Conservation (phyloP, 176 grass and related monocot species). For the Saccharum spontaneum region DNA sequence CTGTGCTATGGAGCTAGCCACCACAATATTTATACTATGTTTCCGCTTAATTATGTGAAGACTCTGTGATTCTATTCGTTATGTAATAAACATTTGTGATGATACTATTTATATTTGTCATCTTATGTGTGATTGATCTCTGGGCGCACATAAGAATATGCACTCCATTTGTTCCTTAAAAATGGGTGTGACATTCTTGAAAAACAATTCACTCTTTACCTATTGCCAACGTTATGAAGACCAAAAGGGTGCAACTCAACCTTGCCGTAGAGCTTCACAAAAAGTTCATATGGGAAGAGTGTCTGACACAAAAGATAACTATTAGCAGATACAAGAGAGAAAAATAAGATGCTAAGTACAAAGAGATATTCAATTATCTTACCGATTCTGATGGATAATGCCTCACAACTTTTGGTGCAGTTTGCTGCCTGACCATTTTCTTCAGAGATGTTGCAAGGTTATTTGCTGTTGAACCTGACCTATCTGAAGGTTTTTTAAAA, state of each 20-base stretch:
- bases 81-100: too few relatives aligned
- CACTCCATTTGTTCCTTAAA: too few relatives aligned
- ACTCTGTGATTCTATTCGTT: too few relatives aligned
- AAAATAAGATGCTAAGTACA: slow-evolving; percentile 21
- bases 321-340: slow-evolving; percentile 25
- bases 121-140: too few relatives aligned
- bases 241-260: slow-evolving; percentile 80
- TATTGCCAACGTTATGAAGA: slow-evolving; percentile 91
- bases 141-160: too few relatives aligned
- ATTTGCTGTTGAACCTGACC: slow-evolving; percentile 44
- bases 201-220: slow-evolving; percentile 51
- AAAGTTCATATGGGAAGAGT: slow-evolving; percentile 82
- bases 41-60: too few relatives aligned
- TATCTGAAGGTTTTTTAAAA: slow-evolving; percentile 40
- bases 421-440: slow-evolving; percentile 66
- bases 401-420: slow-evolving; percentile 62
- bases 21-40: too few relatives aligned
- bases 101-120: too few relatives aligned
- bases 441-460: slow-evolving; percentile 53
- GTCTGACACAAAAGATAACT: slow-evolving; percentile 49
- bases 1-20: too few relatives aligned
- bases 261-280: slow-evolving; percentile 83
- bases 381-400: slow-evolving; percentile 91
- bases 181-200: too few relatives aligned
- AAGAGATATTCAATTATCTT: slow-evolving; percentile 36